These are phyloP conservation scores for Melanopsichium pennsylvanicum DNA, from an alignment of 1,284 basidiomycete species.

Conservation along the genomic window DNA sequence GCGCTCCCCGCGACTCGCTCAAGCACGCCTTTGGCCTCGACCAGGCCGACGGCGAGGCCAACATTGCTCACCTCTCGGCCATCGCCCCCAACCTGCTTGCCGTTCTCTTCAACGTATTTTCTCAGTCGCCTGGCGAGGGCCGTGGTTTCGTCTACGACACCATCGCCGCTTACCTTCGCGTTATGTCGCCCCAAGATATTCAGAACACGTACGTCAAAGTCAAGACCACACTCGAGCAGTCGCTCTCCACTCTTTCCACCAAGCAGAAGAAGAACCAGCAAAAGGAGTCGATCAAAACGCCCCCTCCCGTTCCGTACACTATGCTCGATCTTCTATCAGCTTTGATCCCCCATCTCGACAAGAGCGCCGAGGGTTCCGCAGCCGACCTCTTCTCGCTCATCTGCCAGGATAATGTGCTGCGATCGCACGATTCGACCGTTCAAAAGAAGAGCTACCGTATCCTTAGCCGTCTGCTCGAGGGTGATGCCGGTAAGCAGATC, in stretches of 20 bases:
- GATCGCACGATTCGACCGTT: conserved; percentile 76
- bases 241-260: conserved; percentile 68
- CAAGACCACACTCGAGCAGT: conserved; percentile 77
- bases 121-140: conserved; percentile 78
- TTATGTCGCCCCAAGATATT: conserved; percentile 73
- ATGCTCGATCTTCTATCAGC: conserved; percentile 89
- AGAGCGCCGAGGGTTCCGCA: conserved; percentile 37
- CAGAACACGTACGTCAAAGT: conserved; percentile 83
- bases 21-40: conserved; percentile 70
- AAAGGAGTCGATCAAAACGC: conserved; percentile 35
- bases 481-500: conserved; percentile 42
- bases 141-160: conserved; percentile 87
- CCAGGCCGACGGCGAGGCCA: conserved; percentile 74
- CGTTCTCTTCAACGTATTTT: conserved; percentile 96
- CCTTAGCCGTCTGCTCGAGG: conserved; percentile 71
- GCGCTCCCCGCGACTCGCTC: conserved; percentile 69
- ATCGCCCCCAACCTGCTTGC: conserved; percentile 92
- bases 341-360: conserved; percentile 73
- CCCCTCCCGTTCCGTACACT: conserved; percentile 73
- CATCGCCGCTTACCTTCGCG: conserved; percentile 83
- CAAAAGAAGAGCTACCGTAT: conserved; percentile 97
- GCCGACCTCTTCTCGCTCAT: conserved; percentile 69
- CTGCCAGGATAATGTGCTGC: conserved; percentile 69
- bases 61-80: conserved; percentile 77
- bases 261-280: conserved; percentile 33